These are phyloP conservation scores for Coccomyxa sp. DNA, from an alignment of 139 green algal species.

Conservation along the genomic window DNA sequence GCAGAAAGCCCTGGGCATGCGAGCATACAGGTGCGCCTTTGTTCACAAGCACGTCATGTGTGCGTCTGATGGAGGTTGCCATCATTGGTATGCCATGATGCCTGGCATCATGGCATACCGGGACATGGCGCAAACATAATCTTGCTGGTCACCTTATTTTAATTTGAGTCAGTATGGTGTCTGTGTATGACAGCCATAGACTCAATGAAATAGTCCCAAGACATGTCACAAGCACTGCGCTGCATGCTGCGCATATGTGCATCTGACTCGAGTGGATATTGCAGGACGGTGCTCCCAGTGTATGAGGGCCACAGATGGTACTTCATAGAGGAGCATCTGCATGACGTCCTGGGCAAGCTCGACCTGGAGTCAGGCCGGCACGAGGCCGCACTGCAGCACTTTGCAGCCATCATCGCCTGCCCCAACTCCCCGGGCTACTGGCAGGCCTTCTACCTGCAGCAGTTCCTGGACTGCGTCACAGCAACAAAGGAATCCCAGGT, in stretches of 20 bases:
- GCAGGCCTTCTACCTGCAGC: slow-evolving; percentile 68
- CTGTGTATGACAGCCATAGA: no score
- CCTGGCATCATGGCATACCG: no score
- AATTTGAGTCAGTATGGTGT: no score
- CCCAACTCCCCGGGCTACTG: slow-evolving; percentile 31
- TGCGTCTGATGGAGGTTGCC: not conserved
- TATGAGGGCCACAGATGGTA: slow-evolving; percentile 69
- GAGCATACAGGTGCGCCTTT: slow-evolving; percentile 55
- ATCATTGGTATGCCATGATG: no score
- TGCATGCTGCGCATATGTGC: not conserved
- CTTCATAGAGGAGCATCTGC: slow-evolving; percentile 85
- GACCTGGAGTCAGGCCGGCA: slow-evolving; percentile 42
- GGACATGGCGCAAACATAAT: no score
- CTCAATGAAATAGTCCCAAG: no score
- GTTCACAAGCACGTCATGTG: not conserved
- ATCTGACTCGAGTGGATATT: not conserved
- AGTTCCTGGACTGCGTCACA: slow-evolving; percentile 57
- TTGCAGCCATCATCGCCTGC: slow-evolving; percentile 55
- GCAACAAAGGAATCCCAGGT: not conserved
- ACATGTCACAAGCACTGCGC: no score
- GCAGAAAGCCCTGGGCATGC: slow-evolving; percentile 58
- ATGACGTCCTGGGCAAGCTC: slow-evolving; percentile 75
- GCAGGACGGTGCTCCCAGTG: slow-evolving; percentile 58
- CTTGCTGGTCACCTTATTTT: no score
- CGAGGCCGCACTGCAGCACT: slow-evolving; percentile 55